phyloP scores from a whole-genome alignment of 495 filamentous ascomycete species.

The Penicillium fimorum region DNA sequence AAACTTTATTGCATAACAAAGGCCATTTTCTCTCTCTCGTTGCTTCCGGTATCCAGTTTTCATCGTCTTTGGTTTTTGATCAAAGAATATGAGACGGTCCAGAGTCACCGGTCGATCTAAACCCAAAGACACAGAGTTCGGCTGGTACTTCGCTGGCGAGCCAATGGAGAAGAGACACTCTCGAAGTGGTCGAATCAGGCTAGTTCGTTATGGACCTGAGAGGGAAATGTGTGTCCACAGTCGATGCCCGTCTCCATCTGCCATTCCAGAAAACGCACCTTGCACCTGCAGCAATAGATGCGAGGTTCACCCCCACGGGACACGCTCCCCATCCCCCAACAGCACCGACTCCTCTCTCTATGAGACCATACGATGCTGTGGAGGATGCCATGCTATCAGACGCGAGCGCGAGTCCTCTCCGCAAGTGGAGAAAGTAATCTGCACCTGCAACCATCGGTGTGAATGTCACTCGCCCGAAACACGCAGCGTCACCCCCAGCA shows the following conservation, averaged over 20 bases:
- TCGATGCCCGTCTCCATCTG: conserved; percentile 3
- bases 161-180: conserved; percentile 3
- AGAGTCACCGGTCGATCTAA: conserved; percentile 5
- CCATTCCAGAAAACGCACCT: neutral
- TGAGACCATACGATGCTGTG: neutral
- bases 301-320: neutral
- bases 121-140: neutral
- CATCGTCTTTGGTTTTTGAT: neutral
- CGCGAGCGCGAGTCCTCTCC: neutral
- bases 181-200: neutral
- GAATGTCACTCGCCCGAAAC: neutral
- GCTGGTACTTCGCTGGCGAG: conserved; percentile 8
- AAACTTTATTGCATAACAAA: neutral
- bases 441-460: neutral
- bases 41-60: neutral
- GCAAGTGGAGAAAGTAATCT: neutral
- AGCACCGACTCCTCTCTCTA: neutral
- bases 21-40: neutral
- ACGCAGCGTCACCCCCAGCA: neutral
- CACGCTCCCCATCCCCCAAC: neutral
- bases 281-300: neutral
- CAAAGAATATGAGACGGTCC: conserved; percentile 4
- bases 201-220: conserved; percentile 3
- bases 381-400: neutral
- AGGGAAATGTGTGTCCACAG: conserved; percentile 4